Evolutionary conservation across 148 eudicot species (phyloP), one percentile per base, ranked within the genome.

Genomic region (Silene conica): DNA sequence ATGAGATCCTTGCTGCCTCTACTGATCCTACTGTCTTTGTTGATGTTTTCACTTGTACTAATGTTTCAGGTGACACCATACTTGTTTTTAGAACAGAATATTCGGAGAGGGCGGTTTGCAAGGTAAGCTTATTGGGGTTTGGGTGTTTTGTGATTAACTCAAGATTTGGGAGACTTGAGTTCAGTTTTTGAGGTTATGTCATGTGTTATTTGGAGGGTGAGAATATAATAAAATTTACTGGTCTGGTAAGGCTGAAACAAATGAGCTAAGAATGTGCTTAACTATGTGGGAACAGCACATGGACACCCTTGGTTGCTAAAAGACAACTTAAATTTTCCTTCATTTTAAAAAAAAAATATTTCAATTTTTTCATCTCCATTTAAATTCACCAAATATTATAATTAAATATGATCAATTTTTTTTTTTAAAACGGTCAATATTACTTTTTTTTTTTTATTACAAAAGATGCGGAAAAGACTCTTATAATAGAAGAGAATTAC

Each of bases 31-130:
- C 60, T 12, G 46, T n/a, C 2, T 28, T 4, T 69, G 61, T 8
- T 16, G 78, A 45, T 48, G 73, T 7, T 59, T 76, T 71, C 16
- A 55, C 22, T 59, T 76, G 78, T 6, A 80, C 79, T 41, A 72
- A 80, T 64, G 83, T 63, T 79, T 82, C 89, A 38, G 82, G 88
- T 10, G 98, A 87, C 23, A 89, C 85, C 97, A 93, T 93, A 52
- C 65, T 69, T 64, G 61, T 21, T 19, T 18, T 50, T n/a, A n/a
- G n/a, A n/a, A n/a, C n/a, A n/a, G n/a, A n/a, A n/a, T n/a, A n/a
- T n/a, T n/a, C n/a, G n/a, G n/a, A n/a, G n/a, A n/a, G n/a, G n/a
- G n/a, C n/a, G n/a, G n/a, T n/a, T n/a, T n/a, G n/a, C n/a, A n/a
- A n/a, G n/a, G 15, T 15, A 10, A 28, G 31, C 3, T 28, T 28